These are phyloP conservation scores for Pecoramyces ruminantium DNA, from an alignment of 192 early-diverging fungal genomes.

Conservation along the genomic window DNA sequence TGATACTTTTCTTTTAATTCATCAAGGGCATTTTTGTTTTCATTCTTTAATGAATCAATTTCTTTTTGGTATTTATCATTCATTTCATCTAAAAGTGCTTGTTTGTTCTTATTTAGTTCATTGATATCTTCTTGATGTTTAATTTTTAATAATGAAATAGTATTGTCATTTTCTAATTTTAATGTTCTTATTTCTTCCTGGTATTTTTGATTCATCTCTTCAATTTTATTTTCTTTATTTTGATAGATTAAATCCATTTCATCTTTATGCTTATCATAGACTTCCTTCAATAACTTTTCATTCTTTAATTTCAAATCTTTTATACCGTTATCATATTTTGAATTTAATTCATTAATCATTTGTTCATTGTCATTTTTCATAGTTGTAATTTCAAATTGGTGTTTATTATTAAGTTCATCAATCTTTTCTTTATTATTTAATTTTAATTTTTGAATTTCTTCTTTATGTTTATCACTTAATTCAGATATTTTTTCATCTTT, in stretches of 20 bases:
- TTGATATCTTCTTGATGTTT: not conserved
- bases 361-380: not conserved
- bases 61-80: not conserved
- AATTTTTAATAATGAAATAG: not conserved
- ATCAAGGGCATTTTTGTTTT: not conserved
- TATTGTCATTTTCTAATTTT: not conserved
- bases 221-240: not conserved
- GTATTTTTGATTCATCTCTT: not conserved
- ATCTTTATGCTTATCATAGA: not conserved
- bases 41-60: not conserved
- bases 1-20: not conserved
- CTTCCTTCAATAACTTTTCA: not conserved
- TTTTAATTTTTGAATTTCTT: not conserved
- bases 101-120: not conserved
- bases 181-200: not conserved
- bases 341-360: not conserved
- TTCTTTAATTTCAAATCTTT: not conserved
- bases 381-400: not conserved
- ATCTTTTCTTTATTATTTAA: not conserved
- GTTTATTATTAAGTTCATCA: not conserved
- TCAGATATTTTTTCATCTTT: not conserved
- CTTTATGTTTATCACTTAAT: not conserved
- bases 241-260: not conserved
- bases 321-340: not conserved
- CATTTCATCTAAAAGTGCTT: not conserved